Evolutionary conservation across 169 alveolate genomes (phyloP).

Genomic region (Eimeria praecox): DNA sequence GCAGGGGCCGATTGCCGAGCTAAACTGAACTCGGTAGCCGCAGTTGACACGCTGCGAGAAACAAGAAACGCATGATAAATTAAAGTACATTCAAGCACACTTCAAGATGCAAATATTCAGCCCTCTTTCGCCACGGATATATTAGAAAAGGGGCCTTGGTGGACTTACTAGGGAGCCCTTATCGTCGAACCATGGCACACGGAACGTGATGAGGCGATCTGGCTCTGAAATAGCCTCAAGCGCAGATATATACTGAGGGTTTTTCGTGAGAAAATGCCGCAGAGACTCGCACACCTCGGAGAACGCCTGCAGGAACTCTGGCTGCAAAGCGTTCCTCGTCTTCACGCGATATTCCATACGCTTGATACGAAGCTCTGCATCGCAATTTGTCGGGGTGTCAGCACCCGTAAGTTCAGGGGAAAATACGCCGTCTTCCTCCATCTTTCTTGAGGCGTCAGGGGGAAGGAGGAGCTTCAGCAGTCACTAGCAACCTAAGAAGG

Average conservation of each 20-base stretch:
- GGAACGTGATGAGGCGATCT: conserved; percentile 87
- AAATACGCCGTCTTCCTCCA: not conserved
- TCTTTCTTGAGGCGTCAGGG: no score
- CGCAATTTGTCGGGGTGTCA: conserved; percentile 1
- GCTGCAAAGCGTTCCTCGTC: conserved; percentile 50
- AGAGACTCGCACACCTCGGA: conserved; percentile 65
- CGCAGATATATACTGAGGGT: conserved; percentile 86
- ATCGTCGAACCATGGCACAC: conserved; percentile 91
- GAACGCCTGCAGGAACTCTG: conserved; percentile 81
- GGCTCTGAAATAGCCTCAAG: conserved; percentile 89
- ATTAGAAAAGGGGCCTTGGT: not conserved
- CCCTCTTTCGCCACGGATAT: not conserved
- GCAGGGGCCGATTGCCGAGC: conserved; percentile 90
- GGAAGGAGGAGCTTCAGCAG: no score
- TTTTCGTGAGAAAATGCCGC: conserved; percentile 85
- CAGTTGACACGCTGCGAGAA: conserved; percentile 86
- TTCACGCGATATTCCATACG: conserved; percentile 43
- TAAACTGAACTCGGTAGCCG: conserved; percentile 92
- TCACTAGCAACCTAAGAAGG: no score
- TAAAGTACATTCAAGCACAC: no score
- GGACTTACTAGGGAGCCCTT: conserved; percentile 83
- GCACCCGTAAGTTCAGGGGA: conserved; percentile 2
- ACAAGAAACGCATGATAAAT: not conserved
- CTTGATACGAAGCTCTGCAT: not conserved
- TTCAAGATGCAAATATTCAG: no score